phyloP scores from a whole-genome alignment of 1,284 basidiomycete genomes.

The Cystobasidiaceae sp. region DNA sequence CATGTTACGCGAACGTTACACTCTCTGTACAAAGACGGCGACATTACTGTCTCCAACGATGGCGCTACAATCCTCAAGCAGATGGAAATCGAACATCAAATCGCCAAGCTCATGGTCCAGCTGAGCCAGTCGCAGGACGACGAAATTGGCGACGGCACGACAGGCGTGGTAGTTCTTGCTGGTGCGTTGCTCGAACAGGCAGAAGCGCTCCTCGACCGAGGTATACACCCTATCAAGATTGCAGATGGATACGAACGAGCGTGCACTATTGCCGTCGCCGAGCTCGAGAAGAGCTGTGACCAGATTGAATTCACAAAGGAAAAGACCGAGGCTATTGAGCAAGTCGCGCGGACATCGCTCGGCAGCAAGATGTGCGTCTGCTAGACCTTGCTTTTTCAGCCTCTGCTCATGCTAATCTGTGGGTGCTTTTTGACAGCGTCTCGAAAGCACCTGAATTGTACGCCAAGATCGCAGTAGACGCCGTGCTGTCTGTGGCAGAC shows the following conservation, averaged over 20 bases:
- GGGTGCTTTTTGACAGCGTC: conserved; percentile 57
- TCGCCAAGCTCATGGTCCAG: conserved; percentile 95
- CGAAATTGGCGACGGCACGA: conserved; percentile 98
- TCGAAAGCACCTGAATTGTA: conserved; percentile 94
- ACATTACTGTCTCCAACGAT: conserved; percentile 98
- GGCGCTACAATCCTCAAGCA: conserved; percentile 78
- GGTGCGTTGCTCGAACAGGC: conserved; percentile 89
- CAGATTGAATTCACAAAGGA: conserved; percentile 74
- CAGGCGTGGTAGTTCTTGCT: conserved; percentile 94
- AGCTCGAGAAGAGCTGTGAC: conserved; percentile 91
- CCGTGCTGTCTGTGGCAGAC: conserved; percentile 91
- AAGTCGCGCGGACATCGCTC: conserved; percentile 91
- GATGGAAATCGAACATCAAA: conserved; percentile 86
- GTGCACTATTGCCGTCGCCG: conserved; percentile 78
- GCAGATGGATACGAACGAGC: conserved; percentile 97
- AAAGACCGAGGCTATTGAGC: conserved; percentile 80
- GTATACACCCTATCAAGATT: conserved; percentile 96
- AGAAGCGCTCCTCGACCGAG: conserved; percentile 80
- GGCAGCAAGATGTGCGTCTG: conserved; percentile 95
- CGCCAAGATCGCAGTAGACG: conserved; percentile 94
- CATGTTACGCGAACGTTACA: too few species aligned
- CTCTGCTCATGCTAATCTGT: too few species aligned
- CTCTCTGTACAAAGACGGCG: conserved; percentile 61
- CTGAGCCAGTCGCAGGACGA: conserved; percentile 97
- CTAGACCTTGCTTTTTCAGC: too few species aligned